Evolutionary conservation across 148 eudicot genomes (phyloP).

Genomic region (Amaranthus hypochondriacus): DNA sequence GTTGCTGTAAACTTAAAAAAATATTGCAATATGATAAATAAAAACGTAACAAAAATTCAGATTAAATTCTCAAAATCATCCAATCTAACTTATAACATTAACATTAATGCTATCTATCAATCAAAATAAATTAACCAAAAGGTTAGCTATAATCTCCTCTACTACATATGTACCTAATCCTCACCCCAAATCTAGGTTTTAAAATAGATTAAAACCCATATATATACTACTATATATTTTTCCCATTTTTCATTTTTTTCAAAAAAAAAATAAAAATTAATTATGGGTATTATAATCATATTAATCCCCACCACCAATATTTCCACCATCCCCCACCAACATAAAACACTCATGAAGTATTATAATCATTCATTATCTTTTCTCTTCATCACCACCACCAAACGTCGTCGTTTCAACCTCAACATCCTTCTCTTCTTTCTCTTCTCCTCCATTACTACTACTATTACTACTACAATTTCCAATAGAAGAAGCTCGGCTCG

Average conservation of each 20-base stretch:
- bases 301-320: background rate
- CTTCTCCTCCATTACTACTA: background rate
- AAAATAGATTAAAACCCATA: too few relatives aligned
- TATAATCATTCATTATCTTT: background rate
- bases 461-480: constrained; percentile 13
- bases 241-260: background rate
- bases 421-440: background rate
- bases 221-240: background rate
- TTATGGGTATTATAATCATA: too few relatives aligned
- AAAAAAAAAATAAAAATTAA: background rate
- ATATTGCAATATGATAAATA: too few relatives aligned
- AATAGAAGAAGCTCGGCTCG: constrained; percentile 30
- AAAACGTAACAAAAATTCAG: too few relatives aligned
- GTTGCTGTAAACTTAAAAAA: too few relatives aligned
- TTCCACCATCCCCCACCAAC: constrained; percentile 10
- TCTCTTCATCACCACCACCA: background rate
- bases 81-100: too few relatives aligned
- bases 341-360: background rate
- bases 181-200: background rate
- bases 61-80: too few relatives aligned
- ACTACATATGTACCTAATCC: constrained; percentile 1
- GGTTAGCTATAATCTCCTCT: background rate
- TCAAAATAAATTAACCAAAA: background rate
- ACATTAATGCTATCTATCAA: background rate
- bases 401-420: background rate